Conservation (phyloP, 2,329 filamentous ascomycete genomes). For the Blastomyces percursus region DNA sequence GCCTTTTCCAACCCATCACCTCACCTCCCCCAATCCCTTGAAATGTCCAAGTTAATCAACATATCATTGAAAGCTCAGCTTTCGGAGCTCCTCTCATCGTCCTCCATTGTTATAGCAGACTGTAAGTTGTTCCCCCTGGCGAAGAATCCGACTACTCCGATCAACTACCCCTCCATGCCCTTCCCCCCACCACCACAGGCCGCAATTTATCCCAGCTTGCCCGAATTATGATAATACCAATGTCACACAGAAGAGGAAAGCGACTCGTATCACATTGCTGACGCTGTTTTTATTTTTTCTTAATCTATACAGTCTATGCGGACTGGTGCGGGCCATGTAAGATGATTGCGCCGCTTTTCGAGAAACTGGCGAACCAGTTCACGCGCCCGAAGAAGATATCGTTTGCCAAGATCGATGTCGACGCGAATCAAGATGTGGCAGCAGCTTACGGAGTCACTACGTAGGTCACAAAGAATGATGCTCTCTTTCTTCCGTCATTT, state of each 20-base stretch:
- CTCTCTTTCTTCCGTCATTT: background rate
- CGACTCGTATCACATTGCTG: constrained; percentile 5
- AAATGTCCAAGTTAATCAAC: constrained; percentile 34
- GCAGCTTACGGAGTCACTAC: constrained; percentile 60
- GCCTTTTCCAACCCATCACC: constrained; percentile 12
- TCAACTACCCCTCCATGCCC: constrained; percentile 1
- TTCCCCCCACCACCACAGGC: background rate
- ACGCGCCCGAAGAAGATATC: constrained; percentile 62
- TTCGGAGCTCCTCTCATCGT: constrained; percentile 54
- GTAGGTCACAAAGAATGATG: constrained; percentile 29
- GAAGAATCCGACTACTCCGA: background rate
- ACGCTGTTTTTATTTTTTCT: constrained; percentile 15
- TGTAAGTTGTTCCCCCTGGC: constrained; percentile 51
- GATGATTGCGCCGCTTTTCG: constrained; percentile 70
- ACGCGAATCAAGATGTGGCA: constrained; percentile 63
- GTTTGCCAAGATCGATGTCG: constrained; percentile 80
- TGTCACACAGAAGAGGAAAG: background rate
- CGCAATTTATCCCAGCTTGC: background rate
- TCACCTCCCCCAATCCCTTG: constrained; percentile 16
- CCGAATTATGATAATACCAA: background rate
- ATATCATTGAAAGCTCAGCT: constrained; percentile 60
- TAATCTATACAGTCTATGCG: constrained; percentile 61
- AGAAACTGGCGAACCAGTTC: constrained; percentile 59
- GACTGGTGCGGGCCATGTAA: constrained; percentile 81
- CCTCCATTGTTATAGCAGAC: constrained; percentile 73